Percentiles rank a stretch among this genome's conserved stretches.
These are phyloP conservation scores for Lachnum nothofagi DNA, from an alignment of 2,329 filamentous ascomycete genomes.

Conservation along the genomic window DNA sequence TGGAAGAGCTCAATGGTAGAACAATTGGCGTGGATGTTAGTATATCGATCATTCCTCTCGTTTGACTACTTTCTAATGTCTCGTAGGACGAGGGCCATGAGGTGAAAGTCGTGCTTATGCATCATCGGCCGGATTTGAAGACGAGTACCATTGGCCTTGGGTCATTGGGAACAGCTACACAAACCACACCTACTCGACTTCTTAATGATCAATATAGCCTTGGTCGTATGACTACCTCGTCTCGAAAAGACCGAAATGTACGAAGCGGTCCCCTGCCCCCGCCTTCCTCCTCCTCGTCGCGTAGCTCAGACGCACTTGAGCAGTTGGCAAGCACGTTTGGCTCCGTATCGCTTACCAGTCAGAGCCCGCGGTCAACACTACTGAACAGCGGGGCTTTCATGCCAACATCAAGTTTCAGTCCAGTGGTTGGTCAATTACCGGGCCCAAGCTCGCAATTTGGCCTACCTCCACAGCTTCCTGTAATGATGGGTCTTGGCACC, in stretches of 20 bases:
- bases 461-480: neutral
- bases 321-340: neutral
- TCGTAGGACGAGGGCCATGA: neutral
- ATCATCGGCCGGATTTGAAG: neutral
- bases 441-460: neutral
- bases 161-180: neutral
- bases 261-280: neutral
- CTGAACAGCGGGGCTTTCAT: too few species aligned
- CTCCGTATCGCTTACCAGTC: neutral
- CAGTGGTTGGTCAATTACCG: neutral
- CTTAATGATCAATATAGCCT: neutral
- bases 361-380: too few species aligned
- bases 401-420: too few species aligned
- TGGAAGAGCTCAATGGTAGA: slow-evolving; percentile 28
- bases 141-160: neutral
- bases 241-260: too few species aligned
- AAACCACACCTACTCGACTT: neutral
- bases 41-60: neutral
- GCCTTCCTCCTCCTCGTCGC: neutral
- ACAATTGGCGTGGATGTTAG: neutral
- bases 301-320: neutral
- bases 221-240: too few species aligned
- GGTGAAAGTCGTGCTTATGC: neutral
- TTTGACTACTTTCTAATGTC: neutral
- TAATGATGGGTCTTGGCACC: neutral